Conservation (phyloP, 345 rosid species). For the Abelmoschus esculentus region DNA sequence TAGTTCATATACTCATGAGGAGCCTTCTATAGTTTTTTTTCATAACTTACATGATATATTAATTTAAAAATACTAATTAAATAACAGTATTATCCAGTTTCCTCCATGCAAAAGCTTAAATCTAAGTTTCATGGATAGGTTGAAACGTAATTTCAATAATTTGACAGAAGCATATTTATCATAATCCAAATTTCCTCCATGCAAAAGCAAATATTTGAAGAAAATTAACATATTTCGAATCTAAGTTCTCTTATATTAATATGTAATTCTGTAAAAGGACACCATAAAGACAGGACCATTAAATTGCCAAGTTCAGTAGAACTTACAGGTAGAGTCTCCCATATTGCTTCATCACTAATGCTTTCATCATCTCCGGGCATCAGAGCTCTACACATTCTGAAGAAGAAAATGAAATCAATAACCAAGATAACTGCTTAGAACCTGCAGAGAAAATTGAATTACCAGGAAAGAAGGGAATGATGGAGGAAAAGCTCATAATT, state of each 20-base stretch:
- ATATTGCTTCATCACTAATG: constrained; percentile 82
- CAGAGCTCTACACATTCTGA: constrained; percentile 90
- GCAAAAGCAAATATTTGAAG: not conserved
- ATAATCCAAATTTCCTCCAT: constrained; percentile 1
- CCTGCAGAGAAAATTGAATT: not conserved
- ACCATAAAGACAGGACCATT: not conserved
- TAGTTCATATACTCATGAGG: not conserved
- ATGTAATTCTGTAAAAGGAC: not conserved
- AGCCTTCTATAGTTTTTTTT: not conserved
- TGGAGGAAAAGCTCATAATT: not conserved
- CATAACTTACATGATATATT: not conserved
- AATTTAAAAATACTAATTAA: not conserved
- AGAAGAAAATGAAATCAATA: constrained; percentile 15
- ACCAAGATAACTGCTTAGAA: not conserved
- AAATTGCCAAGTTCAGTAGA: not conserved
- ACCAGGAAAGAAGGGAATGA: not conserved
- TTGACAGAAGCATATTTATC: not conserved
- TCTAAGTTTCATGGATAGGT: constrained; percentile 9
- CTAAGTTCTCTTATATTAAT: not conserved
- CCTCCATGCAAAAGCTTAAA: not conserved
- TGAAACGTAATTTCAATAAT: not conserved
- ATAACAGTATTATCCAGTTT: not conserved
- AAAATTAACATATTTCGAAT: not conserved
- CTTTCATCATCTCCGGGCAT: constrained; percentile 93
- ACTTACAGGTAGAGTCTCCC: constrained; percentile 97